Evolutionary conservation across 225 moss, liverwort and hornwort species (phyloP), one percentile per base, ranked within the genome.

Genomic region (Pseudoscleropodium purum): DNA sequence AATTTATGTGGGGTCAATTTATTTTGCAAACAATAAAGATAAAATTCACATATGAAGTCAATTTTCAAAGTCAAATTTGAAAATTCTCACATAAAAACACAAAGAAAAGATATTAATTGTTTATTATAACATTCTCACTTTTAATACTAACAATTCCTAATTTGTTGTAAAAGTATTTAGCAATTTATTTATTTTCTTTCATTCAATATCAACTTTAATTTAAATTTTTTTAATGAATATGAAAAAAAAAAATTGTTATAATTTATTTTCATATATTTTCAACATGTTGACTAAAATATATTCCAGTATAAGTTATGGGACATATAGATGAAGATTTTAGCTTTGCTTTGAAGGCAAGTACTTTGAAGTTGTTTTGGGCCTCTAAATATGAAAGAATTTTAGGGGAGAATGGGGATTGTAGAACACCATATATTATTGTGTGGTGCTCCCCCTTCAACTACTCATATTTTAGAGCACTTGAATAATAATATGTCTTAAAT

Each of bases 391-490:
- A 26, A 41, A 1, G 8, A 70, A 25, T 4, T 70, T 70, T 39
- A 39, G 25, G 2, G 0, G 6, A 37, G 6, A 68, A 37, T 68
- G 3, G 7, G 0, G 29, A 5, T 41, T 43, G 9, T 29, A 5
- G 29, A 29, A 3, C 6, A 74, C 3, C 0, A 0, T 6, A 29
- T 17, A 18, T 18, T 47, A 47, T 30, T 47, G 47, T 2, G 0
- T 18, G 4, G 75, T 75, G 6, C 30, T 75, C 16, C 1, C 2
- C 11, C 10, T 45, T 75, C 75, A 45, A 47, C 30, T 47, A 18
- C 0, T 18, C 0, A 10, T 45, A 30, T 30, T 47, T 30, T 30
- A 1, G 11, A 47, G 1, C 6, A 47, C 47, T 30, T 0, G 6
- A 4, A 75, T 11, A 75, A 75, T 8, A 18, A 30, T 4, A 47